Percentiles rank a stretch among this genome's conserved stretches.
Conservation (phyloP, 805 yeast species). For the Wickerhamomyces bovis region DNA sequence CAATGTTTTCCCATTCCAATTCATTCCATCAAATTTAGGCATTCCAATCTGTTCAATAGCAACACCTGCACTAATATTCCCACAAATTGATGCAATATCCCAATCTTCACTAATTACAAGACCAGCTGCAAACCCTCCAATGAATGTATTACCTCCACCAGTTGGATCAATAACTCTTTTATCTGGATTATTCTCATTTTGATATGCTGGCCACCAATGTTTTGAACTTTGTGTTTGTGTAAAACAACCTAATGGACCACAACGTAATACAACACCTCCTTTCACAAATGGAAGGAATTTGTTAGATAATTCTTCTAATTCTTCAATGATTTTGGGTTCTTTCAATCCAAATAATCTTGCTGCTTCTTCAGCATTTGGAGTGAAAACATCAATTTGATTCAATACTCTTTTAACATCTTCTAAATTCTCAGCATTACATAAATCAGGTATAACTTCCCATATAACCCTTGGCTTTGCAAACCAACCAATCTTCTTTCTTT, state of each 20-base stretch:
- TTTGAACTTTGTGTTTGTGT: slow-evolving; percentile 27
- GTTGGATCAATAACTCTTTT: slow-evolving; percentile 74
- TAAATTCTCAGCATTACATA: slow-evolving; percentile 50
- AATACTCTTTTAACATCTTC: slow-evolving; percentile 32
- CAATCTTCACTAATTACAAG: slow-evolving; percentile 44
- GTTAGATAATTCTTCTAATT: slow-evolving; percentile 38
- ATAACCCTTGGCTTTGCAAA: slow-evolving; percentile 35
- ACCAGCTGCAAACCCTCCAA: slow-evolving; percentile 73
- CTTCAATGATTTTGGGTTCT: slow-evolving; percentile 34
- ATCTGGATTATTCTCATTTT: slow-evolving; percentile 31
- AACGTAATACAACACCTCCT: slow-evolving; percentile 57
- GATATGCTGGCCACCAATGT: slow-evolving; percentile 71
- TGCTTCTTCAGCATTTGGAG: slow-evolving; percentile 86
- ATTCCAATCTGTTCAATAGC: slow-evolving; percentile 79
- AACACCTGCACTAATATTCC: slow-evolving; percentile 72
- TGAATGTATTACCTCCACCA: slow-evolving; percentile 89
- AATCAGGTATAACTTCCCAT: slow-evolving; percentile 87
- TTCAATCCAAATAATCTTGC: slow-evolving; percentile 49
- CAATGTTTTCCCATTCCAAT: slow-evolving; percentile 58
- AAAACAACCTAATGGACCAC: slow-evolving; percentile 71
- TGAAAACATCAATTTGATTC: slow-evolving; percentile 47
- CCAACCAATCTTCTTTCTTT: slow-evolving; percentile 3
- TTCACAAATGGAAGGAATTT: slow-evolving; percentile 37
- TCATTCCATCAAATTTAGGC: slow-evolving; percentile 39
- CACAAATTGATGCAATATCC: slow-evolving; percentile 54